Base-by-base conservation (phyloP, 1,284 basidiomycete genomes). In the Testicularia cyperi region DNA sequence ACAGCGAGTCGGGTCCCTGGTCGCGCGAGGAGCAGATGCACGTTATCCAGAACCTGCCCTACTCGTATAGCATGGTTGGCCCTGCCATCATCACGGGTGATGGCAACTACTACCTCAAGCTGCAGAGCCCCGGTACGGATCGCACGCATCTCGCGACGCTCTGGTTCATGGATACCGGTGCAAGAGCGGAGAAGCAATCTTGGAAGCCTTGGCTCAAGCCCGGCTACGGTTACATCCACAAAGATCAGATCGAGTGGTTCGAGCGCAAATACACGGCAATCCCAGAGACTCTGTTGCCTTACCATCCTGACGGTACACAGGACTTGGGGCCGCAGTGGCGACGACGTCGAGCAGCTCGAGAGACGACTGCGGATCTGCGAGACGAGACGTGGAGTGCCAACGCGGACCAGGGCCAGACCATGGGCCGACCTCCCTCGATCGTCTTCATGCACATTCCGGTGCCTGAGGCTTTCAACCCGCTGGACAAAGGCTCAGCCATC, bases 161-260 rank as follows among this genome's bases (percentile, higher is more conserved):
- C 4, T 97, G 96, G 78, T 90, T 96, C 81, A 79, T 97, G 53
- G 92, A 97, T 77, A 92, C 91, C 1, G 89, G 90, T 15, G 80
- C 84, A 0, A 15, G 54, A 14, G 58, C 63, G 2, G 46, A 48
- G 10, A 54, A 45, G 35, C 43, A 57, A 12, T 18, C 21, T n/a
- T 52, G 52, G 64, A 56, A 52, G 20, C 65, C 63, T 10, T 64
- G 56, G 60, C 27, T 41, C n/a, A 53, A 38, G 26, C 41, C 53
- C 1, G 55, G 60, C 5, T 75, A 75, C 34, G 72, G 65, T 15
- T 75, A 52, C 32, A 33, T 75, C 4, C 54, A 48, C 19, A 34
- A 46, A n/a, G 67, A 72, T 28, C 72, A 75, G 42, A 56, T 75
- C 20, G 23, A 55, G 16, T 75, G 72, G 72, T 58, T 74, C 9